Evolutionary conservation across 2,329 filamentous ascomycete genomes (phyloP).

Genomic region (Arachnopeziza araneosa): DNA sequence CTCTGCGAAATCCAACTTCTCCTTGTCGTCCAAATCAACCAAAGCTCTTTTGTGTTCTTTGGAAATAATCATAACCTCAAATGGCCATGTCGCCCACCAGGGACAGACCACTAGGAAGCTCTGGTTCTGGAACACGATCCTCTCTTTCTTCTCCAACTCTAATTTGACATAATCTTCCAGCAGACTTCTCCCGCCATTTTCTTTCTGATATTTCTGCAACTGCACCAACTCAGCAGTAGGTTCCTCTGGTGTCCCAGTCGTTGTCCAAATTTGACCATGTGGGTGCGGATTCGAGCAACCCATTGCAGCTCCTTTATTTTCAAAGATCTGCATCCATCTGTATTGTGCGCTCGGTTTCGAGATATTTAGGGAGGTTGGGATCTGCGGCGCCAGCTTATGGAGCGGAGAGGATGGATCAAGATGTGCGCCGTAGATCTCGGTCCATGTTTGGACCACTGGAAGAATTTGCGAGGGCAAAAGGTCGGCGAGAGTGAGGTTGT

Average conservation of each 20-base stretch:
- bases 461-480: constrained; percentile 72
- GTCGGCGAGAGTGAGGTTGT: constrained; percentile 90
- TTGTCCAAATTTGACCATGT: constrained; percentile 95
- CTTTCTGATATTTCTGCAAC: constrained; percentile 68
- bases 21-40: constrained; percentile 69
- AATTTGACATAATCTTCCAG: constrained; percentile 82
- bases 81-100: constrained; percentile 98
- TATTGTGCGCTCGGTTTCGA: constrained; percentile 67
- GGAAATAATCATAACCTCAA: constrained; percentile 85
- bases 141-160: constrained; percentile 75
- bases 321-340: constrained; percentile 98
- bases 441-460: constrained; percentile 85
- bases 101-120: constrained; percentile 84
- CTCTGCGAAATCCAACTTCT: constrained; percentile 72
- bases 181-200: constrained; percentile 69
- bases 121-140: constrained; percentile 83
- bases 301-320: constrained; percentile 98
- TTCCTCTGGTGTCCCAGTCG: constrained; percentile 85
- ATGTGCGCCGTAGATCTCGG: constrained; percentile 79
- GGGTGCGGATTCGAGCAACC: constrained; percentile 98
- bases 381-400: constrained; percentile 34
- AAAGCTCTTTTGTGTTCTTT: constrained; percentile 80
- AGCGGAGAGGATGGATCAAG: constrained; percentile 68
- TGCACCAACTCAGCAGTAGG: constrained; percentile 73
- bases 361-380: constrained; percentile 35